Base-by-base conservation (phyloP, 805 yeast species). In the Candida michaelii region DNA sequence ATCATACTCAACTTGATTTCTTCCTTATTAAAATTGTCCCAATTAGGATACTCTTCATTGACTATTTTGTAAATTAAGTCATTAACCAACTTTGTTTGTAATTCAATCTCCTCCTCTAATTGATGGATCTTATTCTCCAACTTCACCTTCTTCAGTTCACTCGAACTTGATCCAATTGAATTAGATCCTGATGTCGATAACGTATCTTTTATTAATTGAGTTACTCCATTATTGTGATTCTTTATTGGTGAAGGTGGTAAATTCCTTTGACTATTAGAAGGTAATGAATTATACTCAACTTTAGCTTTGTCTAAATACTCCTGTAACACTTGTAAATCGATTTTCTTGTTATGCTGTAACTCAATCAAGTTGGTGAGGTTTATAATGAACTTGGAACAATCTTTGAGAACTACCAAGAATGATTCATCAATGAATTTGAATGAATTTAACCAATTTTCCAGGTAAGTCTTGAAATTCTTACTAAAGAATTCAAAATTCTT, bases 291-390 rank as follows among this genome's bases (percentile, higher is more conserved):
- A 51, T 81, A 80, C 51, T 91, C 98, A 30, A 68, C 66, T 37
- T 77, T 73, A 0, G 95, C 81, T 54, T 87, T 85, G 30, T 74
- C 72, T 43, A 89, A 67, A 63, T 91, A 91, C 42, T 85, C 95
- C 30, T 80, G 77, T 33, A 91, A 69, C 39, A 86, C 95, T 58
- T 93, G 97, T 55, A 84, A 83, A 60, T 91, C 99, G 19, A 91
- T 77, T 53, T 87, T 90, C 60, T 90, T 90, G 58, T 89, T 89
- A 56, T 91, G 98, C 50, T 91, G 89, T 43, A 86, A 73, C 56
- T 85, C 89, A 41, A 93, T 77, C 45, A 91, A 66, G 47, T 75
- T 79, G 54, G 72, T 65, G 36, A 71, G 58, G 23, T 68, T 60
- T 4, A 70, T 56, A 36, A 71, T 69, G 46, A 68, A 93, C 63